These are phyloP conservation scores for Pleurotus salmoneostramineus DNA, from an alignment of 768 basidiomycete species.

Conservation along the genomic window DNA sequence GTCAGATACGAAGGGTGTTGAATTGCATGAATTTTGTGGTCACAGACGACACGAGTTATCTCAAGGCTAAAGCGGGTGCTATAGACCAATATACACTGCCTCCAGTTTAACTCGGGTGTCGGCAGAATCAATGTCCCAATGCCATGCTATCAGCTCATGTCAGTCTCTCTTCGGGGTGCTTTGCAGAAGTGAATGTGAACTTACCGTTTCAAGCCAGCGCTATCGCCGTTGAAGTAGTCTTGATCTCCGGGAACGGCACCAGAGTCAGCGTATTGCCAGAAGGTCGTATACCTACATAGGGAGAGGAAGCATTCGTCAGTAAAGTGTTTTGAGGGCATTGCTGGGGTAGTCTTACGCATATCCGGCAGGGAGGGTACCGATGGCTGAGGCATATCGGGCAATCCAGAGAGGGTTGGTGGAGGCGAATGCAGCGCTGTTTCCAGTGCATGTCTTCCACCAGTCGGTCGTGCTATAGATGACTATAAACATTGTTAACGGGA, in stretches of 20 bases:
- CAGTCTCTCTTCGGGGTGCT: too few relatives aligned
- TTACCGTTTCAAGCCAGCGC: constrained; percentile 1
- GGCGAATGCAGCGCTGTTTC: constrained; percentile 48
- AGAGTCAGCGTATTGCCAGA: constrained; percentile 60
- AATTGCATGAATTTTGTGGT: too few relatives aligned
- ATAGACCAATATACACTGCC: too few relatives aligned
- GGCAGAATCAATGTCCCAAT: neutral
- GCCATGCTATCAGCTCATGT: neutral
- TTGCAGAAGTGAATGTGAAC: neutral
- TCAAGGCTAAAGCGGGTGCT: too few relatives aligned
- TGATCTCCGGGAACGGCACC: constrained; percentile 56
- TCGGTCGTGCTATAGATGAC: constrained; percentile 62
- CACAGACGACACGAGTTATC: too few relatives aligned
- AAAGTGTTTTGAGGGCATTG: neutral
- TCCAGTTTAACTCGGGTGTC: neutral
- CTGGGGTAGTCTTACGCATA: constrained; percentile 36
- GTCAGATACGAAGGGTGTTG: too few relatives aligned
- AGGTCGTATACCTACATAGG: constrained; percentile 37
- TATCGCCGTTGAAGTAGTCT: constrained; percentile 48
- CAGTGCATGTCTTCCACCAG: constrained; percentile 70
- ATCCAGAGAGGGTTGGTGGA: constrained; percentile 58
- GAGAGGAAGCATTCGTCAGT: too few relatives aligned
- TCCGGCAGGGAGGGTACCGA: constrained; percentile 57
- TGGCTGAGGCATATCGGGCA: constrained; percentile 43
- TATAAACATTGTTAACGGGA: constrained; percentile 11